A percentile compares a stretch with the other conserved stretches of the same genome.
These are phyloP conservation scores for Sporothrix humicola DNA, from an alignment of 2,329 filamentous ascomycete genomes.

Conservation along the genomic window DNA sequence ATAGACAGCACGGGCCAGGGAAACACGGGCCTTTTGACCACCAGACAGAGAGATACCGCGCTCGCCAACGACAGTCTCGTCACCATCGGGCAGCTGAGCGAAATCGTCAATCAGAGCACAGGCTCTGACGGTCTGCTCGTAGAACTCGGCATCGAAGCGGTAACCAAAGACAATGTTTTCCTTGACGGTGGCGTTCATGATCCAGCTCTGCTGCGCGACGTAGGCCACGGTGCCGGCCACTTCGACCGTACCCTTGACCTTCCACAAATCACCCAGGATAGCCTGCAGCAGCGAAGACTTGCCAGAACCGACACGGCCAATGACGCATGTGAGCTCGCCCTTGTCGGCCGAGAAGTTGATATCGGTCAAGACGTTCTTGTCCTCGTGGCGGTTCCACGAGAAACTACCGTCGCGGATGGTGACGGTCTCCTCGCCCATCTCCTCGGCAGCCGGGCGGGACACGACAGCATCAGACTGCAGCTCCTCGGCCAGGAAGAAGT, in stretches of 20 bases:
- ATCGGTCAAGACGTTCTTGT: slow-evolving; percentile 73
- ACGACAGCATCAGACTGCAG: slow-evolving; percentile 83
- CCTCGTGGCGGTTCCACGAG: slow-evolving; percentile 88
- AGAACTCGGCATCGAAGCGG: slow-evolving; percentile 90
- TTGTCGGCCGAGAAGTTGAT: slow-evolving; percentile 90
- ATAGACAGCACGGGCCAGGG: slow-evolving; percentile 91
- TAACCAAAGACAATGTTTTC: slow-evolving; percentile 98
- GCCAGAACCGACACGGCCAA: slow-evolving; percentile 91
- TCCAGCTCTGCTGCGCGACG: slow-evolving; percentile 91
- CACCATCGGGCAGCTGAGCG: slow-evolving; percentile 87
- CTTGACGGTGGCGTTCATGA: slow-evolving; percentile 96
- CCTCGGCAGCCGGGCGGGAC: slow-evolving; percentile 70
- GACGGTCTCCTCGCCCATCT: slow-evolving; percentile 84
- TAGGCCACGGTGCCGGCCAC: slow-evolving; percentile 86
- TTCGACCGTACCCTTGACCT: slow-evolving; percentile 80
- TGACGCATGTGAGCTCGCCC: slow-evolving; percentile 89
- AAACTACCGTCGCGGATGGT: slow-evolving; percentile 84
- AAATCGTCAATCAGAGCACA: slow-evolving; percentile 94
- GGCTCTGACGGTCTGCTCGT: slow-evolving; percentile 88
- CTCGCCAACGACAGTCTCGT: slow-evolving; percentile 95
- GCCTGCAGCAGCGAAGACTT: slow-evolving; percentile 93
- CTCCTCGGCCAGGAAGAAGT: slow-evolving; percentile 86
- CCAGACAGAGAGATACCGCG: slow-evolving; percentile 94
- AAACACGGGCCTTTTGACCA: slow-evolving; percentile 93
- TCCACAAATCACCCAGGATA: slow-evolving; percentile 90